Evolutionary conservation across 306 rosid genomes (phyloP).

Genomic region (Rosa persica): DNA sequence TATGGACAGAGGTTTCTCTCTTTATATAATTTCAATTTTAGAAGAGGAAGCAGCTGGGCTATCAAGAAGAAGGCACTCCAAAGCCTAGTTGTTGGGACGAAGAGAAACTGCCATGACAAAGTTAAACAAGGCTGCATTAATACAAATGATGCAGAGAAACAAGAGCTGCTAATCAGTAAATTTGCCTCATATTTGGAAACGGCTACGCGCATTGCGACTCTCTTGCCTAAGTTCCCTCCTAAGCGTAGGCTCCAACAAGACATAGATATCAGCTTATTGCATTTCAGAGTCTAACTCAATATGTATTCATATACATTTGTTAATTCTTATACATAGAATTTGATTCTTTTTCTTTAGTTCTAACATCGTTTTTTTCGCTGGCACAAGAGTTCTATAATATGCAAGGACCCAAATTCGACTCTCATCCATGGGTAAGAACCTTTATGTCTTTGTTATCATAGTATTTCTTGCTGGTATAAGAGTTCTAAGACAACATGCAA

Average conservation of each 20-base stretch:
- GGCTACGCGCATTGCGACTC: constrained; percentile 47
- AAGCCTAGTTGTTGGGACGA: constrained; percentile 21
- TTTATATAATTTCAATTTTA: constrained; percentile 51
- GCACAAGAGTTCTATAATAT: too few relatives aligned
- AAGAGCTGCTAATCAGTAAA: constrained; percentile 16
- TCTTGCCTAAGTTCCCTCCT: constrained; percentile 63
- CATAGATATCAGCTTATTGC: constrained; percentile 34
- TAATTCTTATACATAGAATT: too few relatives aligned
- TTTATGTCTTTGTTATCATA: too few relatives aligned
- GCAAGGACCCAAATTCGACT: too few relatives aligned
- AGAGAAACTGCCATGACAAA: constrained; percentile 22
- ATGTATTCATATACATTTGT: too few relatives aligned
- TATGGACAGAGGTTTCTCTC: constrained; percentile 81
- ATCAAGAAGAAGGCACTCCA: constrained; percentile 40
- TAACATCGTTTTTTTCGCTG: too few relatives aligned
- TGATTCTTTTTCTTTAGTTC: too few relatives aligned
- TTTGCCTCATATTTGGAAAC: constrained; percentile 36
- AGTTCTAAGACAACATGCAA: too few relatives aligned
- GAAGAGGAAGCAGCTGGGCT: constrained; percentile 66
- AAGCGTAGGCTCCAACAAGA: constrained; percentile 39
- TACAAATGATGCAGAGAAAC: constrained; percentile 21
- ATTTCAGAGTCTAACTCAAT: constrained; percentile 50
- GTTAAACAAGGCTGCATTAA: neutral
- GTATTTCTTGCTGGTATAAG: too few relatives aligned
- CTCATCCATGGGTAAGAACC: too few relatives aligned